phyloP scores from a whole-genome alignment of 176 grass and related monocot species.

The Lolium perenne region DNA sequence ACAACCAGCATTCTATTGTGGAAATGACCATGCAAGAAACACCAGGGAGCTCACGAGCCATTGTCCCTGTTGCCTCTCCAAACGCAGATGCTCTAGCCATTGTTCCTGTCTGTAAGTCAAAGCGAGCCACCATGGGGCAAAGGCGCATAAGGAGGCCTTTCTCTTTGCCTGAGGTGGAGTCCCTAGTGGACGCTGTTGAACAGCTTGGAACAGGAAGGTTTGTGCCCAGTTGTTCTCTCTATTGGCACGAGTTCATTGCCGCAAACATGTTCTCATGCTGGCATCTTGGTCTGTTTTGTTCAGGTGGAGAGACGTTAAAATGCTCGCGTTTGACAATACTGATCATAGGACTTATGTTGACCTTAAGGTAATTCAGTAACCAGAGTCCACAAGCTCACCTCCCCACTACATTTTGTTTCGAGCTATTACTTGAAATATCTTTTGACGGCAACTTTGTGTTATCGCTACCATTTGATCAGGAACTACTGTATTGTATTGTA shows the following conservation, averaged over 20 bases:
- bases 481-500: not conserved
- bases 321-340: conserved; percentile 61
- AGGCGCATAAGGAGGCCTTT: conserved; percentile 21
- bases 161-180: conserved; percentile 63
- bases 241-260: not conserved
- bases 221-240: conserved; percentile 3
- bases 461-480: not conserved
- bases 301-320: conserved; percentile 89
- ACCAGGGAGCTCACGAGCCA: not conserved
- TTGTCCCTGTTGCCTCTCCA: conserved; percentile 4
- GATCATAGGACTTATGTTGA: conserved; percentile 90
- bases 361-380: conserved; percentile 74
- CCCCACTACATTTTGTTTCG: not conserved
- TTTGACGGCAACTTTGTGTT: not conserved
- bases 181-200: conserved; percentile 73
- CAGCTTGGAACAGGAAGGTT: conserved; percentile 90
- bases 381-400: not conserved
- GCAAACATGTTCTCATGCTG: conserved; percentile 19
- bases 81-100: conserved; percentile 22
- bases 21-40: not conserved
- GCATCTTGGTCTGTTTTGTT: conserved; percentile 33
- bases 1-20: not conserved
- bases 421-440: not conserved
- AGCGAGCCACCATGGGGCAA: not conserved
- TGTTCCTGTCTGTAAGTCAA: conserved; percentile 11